Base-by-base conservation (phyloP, 2,329 filamentous ascomycete species). In the Alternaria atra region DNA sequence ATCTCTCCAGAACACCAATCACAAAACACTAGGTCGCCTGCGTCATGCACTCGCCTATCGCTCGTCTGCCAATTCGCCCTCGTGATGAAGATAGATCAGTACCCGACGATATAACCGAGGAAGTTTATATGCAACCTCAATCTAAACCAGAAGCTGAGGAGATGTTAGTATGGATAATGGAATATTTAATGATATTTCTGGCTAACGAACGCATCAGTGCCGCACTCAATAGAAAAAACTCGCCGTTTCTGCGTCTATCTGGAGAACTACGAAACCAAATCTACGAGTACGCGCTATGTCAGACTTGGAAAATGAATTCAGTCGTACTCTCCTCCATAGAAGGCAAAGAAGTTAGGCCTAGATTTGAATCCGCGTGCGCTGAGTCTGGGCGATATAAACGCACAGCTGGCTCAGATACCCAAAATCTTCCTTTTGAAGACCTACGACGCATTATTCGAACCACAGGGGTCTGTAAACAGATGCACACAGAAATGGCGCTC, bases 321-420 rank as follows among this genome's bases (percentile, higher is more conserved):
- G 9, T 13, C 9, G 25, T 20, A 13, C 6, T 2, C 12, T 3
- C 12, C 0, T 25, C 17, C 39, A 2, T 1, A 25, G 8, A 42
- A 1, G 6, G 13, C 67, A 35, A 61, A 64, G n/a, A 58, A 60
- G 20, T 23, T 67, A 4, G 69, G 69, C 3, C 34, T 72, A 37
- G 69, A 72, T 27, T 56, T 72, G 15, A 72, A 72, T 40, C 64
- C 67, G 3, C 64, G 34, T 13, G 69, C 69, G 13, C 32, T 71
- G 15, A 60, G 65, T 1, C 47, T 71, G 4, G 69, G 67, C 13
- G 34, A 34, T 13, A 44, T 72, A n/a, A 72, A 71, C 6, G 64
- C 68, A 6, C 48, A 60, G 20, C 20, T 25, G 12, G 20, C 20
- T 5, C 20, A 42, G 20, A 17, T 12, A 42, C 15, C 6, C 12